Base-by-base conservation (phyloP, 1,284 basidiomycete species). In the Malassezia globosa region DNA sequence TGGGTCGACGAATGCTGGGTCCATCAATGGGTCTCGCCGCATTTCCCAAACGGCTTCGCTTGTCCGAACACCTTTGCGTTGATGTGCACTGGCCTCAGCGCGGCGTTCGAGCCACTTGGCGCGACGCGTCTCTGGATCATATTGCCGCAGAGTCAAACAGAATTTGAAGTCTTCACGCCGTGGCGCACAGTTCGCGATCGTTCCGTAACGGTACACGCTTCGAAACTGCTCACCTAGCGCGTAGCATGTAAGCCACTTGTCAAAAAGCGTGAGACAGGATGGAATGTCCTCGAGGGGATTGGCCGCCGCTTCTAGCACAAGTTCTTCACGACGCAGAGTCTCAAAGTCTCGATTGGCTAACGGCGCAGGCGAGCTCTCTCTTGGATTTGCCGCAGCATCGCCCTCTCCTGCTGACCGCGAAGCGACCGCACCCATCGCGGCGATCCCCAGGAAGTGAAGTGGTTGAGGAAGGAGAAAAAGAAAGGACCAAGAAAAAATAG, bases 91-190 rank as follows among this genome's bases (percentile, higher is more conserved):
- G 84, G 84, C 87, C 68, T 94, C 87, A 0, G 90, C 90, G 38
- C 84, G 77, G 21, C 85, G 77, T 38, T 77, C 77, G 48, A 96
- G 82, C 88, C 88, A 97, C 7, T 80, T 79, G 46, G 85, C 79
- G 22, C 84, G 78, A 64, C 80, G 80, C 63, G 82, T 79, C 48
- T 90, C 87, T 8, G 80, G 79, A 41, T 82, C 78, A 72, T 85
- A 76, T 21, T 79, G 77, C 71, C 89, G 90, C 56, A 84, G 75
- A 51, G 82, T 84, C 76, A 95, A 76, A 74, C 92, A 97, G 74
- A 86, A 94, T 74, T 95, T 95, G 78, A 92, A 92, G 63, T 94
- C 89, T 58, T 88, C 82, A 64, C 83, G 78, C 69, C 92, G 89
- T 45, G 77, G 77, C 0, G 75, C 76, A 72, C 92, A 96, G 53